Conservation (phyloP, 2,329 filamentous ascomycete genomes). For the Malbranchea zuffiana region DNA sequence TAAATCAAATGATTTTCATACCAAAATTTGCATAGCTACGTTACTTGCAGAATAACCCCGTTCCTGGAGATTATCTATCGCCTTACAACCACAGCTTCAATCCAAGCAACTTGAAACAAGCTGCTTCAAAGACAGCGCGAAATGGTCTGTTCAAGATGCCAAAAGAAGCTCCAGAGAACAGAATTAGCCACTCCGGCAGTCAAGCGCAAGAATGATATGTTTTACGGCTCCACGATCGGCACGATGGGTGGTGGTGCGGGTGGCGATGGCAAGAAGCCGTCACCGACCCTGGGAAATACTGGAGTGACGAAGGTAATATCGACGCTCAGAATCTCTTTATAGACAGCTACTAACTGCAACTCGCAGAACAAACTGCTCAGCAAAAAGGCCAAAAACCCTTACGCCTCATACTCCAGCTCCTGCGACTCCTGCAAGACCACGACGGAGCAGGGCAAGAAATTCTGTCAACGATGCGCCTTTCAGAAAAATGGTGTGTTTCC, state of each 20-base stretch:
- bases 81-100: no score
- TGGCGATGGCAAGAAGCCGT: slow-evolving; percentile 32
- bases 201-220: slow-evolving; percentile 58
- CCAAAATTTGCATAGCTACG: no score
- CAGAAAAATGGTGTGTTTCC: slow-evolving; percentile 45
- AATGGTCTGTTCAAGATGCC: slow-evolving; percentile 57
- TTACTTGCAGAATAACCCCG: no score
- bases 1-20: no score
- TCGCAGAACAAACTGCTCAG: slow-evolving; percentile 52
- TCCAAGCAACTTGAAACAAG: no score
- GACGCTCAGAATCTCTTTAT: not conserved
- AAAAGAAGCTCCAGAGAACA: slow-evolving; percentile 50
- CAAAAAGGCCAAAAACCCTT: slow-evolving; percentile 55
- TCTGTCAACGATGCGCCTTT: slow-evolving; percentile 54
- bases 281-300: slow-evolving; percentile 46
- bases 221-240: slow-evolving; percentile 47
- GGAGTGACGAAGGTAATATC: slow-evolving; percentile 47
- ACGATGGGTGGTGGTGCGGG: slow-evolving; percentile 27
- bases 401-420: slow-evolving; percentile 51
- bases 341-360: not conserved
- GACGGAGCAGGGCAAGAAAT: slow-evolving; percentile 50
- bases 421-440: slow-evolving; percentile 54
- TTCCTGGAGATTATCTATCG: no score
- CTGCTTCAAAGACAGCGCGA: no score
- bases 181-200: slow-evolving; percentile 53